phyloP scores from a whole-genome alignment of 116 monocot genomes.

The Phalaenopsis hybrid region DNA sequence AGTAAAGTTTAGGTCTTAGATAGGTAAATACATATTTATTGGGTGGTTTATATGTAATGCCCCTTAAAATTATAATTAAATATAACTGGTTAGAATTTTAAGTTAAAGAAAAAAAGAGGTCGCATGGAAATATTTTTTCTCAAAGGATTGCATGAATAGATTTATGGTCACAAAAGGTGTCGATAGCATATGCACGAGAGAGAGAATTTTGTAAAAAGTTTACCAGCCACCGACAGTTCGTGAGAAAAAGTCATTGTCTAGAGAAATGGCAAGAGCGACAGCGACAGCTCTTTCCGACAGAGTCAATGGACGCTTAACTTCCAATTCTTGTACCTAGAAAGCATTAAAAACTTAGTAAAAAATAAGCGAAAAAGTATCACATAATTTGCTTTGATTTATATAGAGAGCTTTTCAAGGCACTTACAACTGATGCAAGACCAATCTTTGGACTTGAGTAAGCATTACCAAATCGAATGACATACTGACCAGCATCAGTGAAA shows the following conservation, averaged over 20 bases:
- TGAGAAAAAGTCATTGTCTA: constrained; percentile 94
- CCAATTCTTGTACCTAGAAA: constrained; percentile 53
- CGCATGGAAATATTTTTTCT: not conserved
- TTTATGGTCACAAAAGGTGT: too few species aligned
- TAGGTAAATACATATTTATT: too few species aligned
- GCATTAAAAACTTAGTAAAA: not conserved
- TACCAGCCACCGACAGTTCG: constrained; percentile 72
- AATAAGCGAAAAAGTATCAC: not conserved
- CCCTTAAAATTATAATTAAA: too few species aligned
- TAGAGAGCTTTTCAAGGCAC: not conserved
- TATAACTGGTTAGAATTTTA: not conserved
- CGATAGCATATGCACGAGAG: too few species aligned
- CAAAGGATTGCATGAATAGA: not conserved
- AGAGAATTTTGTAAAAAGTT: constrained; percentile 8
- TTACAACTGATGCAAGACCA: constrained; percentile 37
- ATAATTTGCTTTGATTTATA: not conserved
- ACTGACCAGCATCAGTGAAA: constrained; percentile 97
- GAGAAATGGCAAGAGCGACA: constrained; percentile 83
- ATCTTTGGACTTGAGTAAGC: constrained; percentile 14
- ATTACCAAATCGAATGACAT: constrained; percentile 90
- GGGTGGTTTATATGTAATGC: too few species aligned
- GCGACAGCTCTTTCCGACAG: constrained; percentile 79
- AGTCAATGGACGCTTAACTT: constrained; percentile 53
- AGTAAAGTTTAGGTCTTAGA: too few species aligned
- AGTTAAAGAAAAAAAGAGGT: not conserved